Evolutionary conservation across 331 rosid genomes (phyloP).

Genomic region (Arachis monticola): DNA sequence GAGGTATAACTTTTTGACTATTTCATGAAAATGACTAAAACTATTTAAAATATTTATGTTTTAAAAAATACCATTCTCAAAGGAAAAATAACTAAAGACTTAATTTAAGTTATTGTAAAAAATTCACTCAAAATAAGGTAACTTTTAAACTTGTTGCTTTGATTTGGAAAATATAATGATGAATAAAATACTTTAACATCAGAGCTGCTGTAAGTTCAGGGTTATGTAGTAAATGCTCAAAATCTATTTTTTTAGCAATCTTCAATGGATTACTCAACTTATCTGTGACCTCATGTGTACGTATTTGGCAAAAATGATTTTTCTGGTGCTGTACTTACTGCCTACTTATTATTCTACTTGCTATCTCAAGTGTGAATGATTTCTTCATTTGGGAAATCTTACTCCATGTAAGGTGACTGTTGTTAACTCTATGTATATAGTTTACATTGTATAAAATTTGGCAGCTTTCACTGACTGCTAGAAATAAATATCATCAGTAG

Average conservation of each 20-base stretch:
- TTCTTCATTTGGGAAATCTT: background rate
- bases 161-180: slow-evolving; percentile 9
- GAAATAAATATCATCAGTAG: slow-evolving; percentile 2
- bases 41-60: too few relatives aligned
- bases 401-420: background rate
- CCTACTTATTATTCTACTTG: background rate
- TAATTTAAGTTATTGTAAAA: too few relatives aligned
- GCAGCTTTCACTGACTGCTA: background rate
- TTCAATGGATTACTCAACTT: slow-evolving; percentile 1
- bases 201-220: slow-evolving; percentile 24
- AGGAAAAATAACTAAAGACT: too few relatives aligned
- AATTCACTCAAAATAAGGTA: too few relatives aligned
- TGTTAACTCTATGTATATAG: slow-evolving; percentile 8
- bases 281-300: background rate
- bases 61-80: too few relatives aligned
- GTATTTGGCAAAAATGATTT: slow-evolving; percentile 1
- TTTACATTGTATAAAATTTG: background rate
- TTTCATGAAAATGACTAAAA: too few relatives aligned
- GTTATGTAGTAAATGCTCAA: slow-evolving; percentile 3
- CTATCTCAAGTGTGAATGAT: background rate
- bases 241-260: background rate
- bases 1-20: too few relatives aligned
- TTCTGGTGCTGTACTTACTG: background rate
- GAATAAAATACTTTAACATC: slow-evolving; percentile 8
- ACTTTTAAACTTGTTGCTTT: background rate